phyloP scores from a whole-genome alignment of 805 yeast genomes.

The Saturnispora halmiae region DNA sequence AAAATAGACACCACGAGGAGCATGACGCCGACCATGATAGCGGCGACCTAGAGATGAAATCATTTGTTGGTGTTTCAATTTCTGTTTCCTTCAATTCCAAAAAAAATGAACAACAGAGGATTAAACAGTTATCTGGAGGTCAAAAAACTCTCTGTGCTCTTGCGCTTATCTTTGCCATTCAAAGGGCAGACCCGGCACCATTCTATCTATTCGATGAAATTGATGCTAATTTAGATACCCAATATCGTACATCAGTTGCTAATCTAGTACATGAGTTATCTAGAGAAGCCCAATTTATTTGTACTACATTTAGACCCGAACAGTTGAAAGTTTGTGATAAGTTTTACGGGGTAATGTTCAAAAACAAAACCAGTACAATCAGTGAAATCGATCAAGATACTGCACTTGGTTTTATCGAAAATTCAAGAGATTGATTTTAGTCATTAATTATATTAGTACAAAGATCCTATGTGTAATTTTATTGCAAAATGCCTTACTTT shows the following conservation, averaged over 20 bases:
- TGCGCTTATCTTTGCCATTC: constrained; percentile 87
- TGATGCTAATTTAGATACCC: constrained; percentile 92
- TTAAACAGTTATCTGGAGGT: constrained; percentile 93
- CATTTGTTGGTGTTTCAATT: constrained; percentile 74
- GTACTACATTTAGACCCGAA: constrained; percentile 94
- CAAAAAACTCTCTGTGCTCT: constrained; percentile 96
- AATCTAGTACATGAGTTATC: constrained; percentile 59
- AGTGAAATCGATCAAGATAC: constrained; percentile 59
- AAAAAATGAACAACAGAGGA: constrained; percentile 73
- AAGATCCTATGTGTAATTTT: not conserved
- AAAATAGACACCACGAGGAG: constrained; percentile 17
- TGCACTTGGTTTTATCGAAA: constrained; percentile 80
- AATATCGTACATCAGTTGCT: constrained; percentile 84
- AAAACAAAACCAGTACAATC: constrained; percentile 72
- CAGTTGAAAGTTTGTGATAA: constrained; percentile 80
- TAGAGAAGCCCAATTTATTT: constrained; percentile 74
- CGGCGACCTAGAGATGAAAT: constrained; percentile 32
- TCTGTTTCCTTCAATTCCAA: constrained; percentile 84
- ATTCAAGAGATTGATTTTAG: constrained; percentile 38
- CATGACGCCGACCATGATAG: constrained; percentile 16
- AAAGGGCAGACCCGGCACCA: constrained; percentile 94
- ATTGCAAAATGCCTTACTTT: constrained; percentile 9
- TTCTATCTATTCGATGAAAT: constrained; percentile 93
- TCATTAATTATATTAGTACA: not conserved
- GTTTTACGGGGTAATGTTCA: constrained; percentile 80